phyloP scores from a whole-genome alignment of 257 asterid genomes.

The Eucommia ulmoides region DNA sequence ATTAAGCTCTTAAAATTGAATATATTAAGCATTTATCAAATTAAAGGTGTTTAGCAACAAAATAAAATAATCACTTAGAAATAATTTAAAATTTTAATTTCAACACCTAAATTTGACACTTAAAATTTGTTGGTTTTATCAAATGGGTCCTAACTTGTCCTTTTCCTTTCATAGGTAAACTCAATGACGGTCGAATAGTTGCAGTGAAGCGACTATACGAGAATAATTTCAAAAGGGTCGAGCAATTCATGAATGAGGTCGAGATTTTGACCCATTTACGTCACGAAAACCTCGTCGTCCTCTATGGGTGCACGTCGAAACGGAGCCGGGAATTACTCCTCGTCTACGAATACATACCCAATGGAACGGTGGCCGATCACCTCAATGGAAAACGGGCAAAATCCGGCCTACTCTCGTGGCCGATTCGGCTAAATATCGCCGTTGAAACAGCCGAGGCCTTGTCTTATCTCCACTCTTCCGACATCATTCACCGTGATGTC shows the following conservation, averaged over 20 bases:
- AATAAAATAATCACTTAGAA: no score
- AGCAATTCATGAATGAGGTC: constrained; percentile 87
- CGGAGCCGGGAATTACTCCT: constrained; percentile 66
- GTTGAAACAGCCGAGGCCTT: constrained; percentile 74
- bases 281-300: constrained; percentile 60
- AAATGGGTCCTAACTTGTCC: no score
- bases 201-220: constrained; percentile 84
- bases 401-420: constrained; percentile 72
- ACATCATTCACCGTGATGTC: constrained; percentile 78
- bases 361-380: constrained; percentile 92
- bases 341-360: constrained; percentile 66
- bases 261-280: constrained; percentile 52
- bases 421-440: constrained; percentile 69
- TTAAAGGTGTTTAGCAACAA: no score
- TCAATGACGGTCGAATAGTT: constrained; percentile 61
- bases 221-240: constrained; percentile 74
- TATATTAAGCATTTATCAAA: no score
- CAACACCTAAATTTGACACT: no score
- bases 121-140: no score
- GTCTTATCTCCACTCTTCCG: constrained; percentile 54
- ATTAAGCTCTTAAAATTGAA: no score
- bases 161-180: constrained; percentile 27
- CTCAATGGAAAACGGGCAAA: constrained; percentile 66
- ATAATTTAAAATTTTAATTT: no score
- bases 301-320: constrained; percentile 79